phyloP scores from a whole-genome alignment of 1,284 basidiomycete genomes.

The Cutaneotrichosporon mucoides region DNA sequence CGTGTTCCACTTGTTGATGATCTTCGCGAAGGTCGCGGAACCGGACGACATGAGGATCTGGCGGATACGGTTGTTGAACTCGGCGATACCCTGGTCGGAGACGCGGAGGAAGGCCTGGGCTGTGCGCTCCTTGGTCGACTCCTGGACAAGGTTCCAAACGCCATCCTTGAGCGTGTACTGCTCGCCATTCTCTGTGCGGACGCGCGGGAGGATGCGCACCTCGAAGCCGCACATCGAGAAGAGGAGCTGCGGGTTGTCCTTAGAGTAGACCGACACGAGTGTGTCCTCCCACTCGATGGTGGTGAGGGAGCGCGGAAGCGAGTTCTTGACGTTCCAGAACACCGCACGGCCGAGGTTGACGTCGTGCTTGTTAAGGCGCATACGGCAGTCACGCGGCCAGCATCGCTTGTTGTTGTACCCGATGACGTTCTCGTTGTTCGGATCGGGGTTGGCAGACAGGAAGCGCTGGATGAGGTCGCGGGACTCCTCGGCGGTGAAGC shows the following conservation, averaged over 20 bases:
- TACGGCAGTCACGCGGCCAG: conserved; percentile 98
- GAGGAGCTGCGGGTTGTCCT: conserved; percentile 94
- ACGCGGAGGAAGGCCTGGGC: conserved; percentile 97
- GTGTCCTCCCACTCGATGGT: conserved; percentile 99
- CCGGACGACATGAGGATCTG: conserved; percentile 99
- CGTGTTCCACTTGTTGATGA: conserved; percentile 99
- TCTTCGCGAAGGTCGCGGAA: conserved; percentile 98
- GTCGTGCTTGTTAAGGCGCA: conserved; percentile 99
- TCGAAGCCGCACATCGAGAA: conserved; percentile 99
- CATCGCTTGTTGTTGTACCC: conserved; percentile 99
- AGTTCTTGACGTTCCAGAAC: conserved; percentile 99
- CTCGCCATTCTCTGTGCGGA: conserved; percentile 88
- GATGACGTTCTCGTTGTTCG: conserved; percentile 97
- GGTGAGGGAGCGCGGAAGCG: conserved; percentile 88
- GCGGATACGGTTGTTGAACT: conserved; percentile 93
- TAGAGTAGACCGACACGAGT: conserved; percentile 92
- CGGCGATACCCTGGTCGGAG: conserved; percentile 92
- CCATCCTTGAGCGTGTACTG: conserved; percentile 95
- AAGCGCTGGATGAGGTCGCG: conserved; percentile 97
- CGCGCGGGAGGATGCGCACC: conserved; percentile 83
- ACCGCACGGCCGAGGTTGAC: conserved; percentile 97
- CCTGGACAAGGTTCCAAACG: conserved; percentile 95
- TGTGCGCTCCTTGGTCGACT: conserved; percentile 94
- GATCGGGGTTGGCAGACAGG: conserved; percentile 93
- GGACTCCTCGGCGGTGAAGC: conserved; percentile 97